Evolutionary conservation across 2,329 filamentous ascomycete genomes (phyloP).

Genomic region (Sarocladiaceae sp.): DNA sequence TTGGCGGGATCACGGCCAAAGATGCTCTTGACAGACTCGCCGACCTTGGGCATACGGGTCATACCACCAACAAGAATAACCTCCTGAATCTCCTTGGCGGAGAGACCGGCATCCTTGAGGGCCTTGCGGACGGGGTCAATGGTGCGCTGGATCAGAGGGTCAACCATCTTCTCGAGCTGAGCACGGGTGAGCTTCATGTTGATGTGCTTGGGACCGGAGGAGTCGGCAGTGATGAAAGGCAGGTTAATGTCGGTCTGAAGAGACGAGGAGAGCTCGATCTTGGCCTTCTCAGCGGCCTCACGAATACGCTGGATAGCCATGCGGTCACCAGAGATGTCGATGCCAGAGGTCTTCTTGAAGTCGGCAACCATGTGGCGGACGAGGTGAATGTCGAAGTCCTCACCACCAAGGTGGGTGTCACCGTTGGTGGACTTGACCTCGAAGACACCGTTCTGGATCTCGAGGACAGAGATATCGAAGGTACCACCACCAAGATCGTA

Average conservation of each 20-base stretch:
- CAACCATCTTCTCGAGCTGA: slow-evolving; percentile 89
- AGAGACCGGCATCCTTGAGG: slow-evolving; percentile 86
- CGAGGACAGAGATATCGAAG: slow-evolving; percentile 96
- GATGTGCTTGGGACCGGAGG: slow-evolving; percentile 96
- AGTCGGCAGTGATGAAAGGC: slow-evolving; percentile 95
- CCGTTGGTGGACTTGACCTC: slow-evolving; percentile 99
- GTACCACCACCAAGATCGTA: slow-evolving; percentile 98
- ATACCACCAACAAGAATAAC: slow-evolving; percentile 98
- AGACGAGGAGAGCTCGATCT: slow-evolving; percentile 96
- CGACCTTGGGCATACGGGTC: slow-evolving; percentile 99
- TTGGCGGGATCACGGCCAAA: slow-evolving; percentile 96
- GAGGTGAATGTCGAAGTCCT: slow-evolving; percentile 94
- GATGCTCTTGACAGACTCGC: slow-evolving; percentile 91
- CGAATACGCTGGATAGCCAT: slow-evolving; percentile 99
- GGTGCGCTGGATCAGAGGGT: slow-evolving; percentile 79
- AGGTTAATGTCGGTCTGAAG: slow-evolving; percentile 97
- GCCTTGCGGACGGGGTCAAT: slow-evolving; percentile 94
- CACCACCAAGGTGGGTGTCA: slow-evolving; percentile 96
- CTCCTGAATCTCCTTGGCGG: slow-evolving; percentile 92
- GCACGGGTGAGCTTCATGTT: slow-evolving; percentile 89
- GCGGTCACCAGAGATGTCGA: slow-evolving; percentile 85
- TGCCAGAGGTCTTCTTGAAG: slow-evolving; percentile 93
- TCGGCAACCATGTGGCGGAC: slow-evolving; percentile 89
- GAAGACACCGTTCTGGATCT: slow-evolving; percentile 97
- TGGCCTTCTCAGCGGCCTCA: slow-evolving; percentile 97